Base-by-base conservation (phyloP, 257 asterid species). In the Nicotiana otophora region DNA sequence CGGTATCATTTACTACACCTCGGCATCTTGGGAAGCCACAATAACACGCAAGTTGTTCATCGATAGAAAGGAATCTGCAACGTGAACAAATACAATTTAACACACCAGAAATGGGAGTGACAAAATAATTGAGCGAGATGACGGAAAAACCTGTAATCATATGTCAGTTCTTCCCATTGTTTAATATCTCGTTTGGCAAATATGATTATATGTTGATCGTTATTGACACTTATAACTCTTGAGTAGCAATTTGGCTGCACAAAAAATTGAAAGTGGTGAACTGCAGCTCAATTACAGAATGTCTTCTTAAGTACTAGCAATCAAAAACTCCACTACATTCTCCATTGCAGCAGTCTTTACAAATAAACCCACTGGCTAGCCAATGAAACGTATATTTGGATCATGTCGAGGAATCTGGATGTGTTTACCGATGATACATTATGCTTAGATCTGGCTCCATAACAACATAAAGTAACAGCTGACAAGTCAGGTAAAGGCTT, bases 161-260 rank as follows among this genome's bases (percentile, higher is more conserved):
- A 96, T 61, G 99, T 89, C 86, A 96, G 84, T 84, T 96, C 99
- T 87, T 96, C 99, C 95, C 93, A 88, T 84, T 88, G 93, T 66
- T 87, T 85, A 80, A 96, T 89, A 81, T 96, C 97, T 83, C 99
- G 92, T 90, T 96, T 96, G 69, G 99, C 96, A 81, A 94, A 96
- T 86, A 96, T 96, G 84, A 96, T 93, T 82, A 96, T 93, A 91
- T 91, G 99, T 80, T 92, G 93, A 12, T 85, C 93, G 70, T 90
- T 91, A n/a, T 86, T 87, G 81, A 92, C 92, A 81, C 89, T 87
- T 77, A 96, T 91, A 57, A 89, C 93, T 81, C 99, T 90, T 3
- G 99, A 96, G 84, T 96, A 94, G 88, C 99, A 96, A 87, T 96
- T 96, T 55, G 99, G 97, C 99, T 96, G 98, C 88, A 83, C 34